Evolutionary conservation across 805 yeast genomes (phyloP).

Genomic region (Yamadazyma sp.): DNA sequence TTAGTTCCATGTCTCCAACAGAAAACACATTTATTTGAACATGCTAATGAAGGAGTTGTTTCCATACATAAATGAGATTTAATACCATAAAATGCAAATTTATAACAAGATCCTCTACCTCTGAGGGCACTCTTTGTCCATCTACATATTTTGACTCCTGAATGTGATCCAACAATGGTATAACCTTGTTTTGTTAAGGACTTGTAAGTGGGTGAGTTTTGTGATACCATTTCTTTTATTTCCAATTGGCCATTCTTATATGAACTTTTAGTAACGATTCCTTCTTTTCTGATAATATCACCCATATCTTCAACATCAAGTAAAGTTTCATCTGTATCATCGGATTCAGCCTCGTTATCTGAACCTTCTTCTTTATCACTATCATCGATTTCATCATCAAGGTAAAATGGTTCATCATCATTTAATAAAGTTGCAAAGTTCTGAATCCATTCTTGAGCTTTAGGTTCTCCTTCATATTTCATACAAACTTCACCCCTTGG

Average conservation of each 20-base stretch:
- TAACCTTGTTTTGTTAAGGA: constrained; percentile 91
- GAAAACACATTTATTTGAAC: constrained; percentile 93
- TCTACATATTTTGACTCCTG: constrained; percentile 92
- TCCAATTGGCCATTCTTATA: too few relatives aligned
- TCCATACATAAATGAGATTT: constrained; percentile 93
- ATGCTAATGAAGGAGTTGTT: constrained; percentile 88
- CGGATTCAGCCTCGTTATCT: constrained; percentile 28
- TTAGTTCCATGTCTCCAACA: constrained; percentile 98
- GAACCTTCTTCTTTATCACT: constrained; percentile 42
- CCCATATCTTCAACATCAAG: constrained; percentile 93
- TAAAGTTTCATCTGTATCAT: constrained; percentile 38
- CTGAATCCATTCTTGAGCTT: constrained; percentile 64
- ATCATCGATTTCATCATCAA: constrained; percentile 59
- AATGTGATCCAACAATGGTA: constrained; percentile 88
- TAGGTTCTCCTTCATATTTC: constrained; percentile 60
- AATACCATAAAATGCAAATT: constrained; percentile 88
- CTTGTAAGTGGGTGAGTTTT: constrained; percentile 83
- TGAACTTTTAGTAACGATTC: constrained; percentile 14
- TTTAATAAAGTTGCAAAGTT: constrained; percentile 56
- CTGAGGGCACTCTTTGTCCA: constrained; percentile 95
- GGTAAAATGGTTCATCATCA: constrained; percentile 67
- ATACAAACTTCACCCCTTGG: constrained; percentile 84
- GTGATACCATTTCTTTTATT: constrained; percentile 81
- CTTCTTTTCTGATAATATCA: constrained; percentile 43
- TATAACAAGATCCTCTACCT: constrained; percentile 93